These are phyloP conservation scores for Lophiostoma macrostomum DNA, from an alignment of 495 filamentous ascomycete species.

Conservation along the genomic window DNA sequence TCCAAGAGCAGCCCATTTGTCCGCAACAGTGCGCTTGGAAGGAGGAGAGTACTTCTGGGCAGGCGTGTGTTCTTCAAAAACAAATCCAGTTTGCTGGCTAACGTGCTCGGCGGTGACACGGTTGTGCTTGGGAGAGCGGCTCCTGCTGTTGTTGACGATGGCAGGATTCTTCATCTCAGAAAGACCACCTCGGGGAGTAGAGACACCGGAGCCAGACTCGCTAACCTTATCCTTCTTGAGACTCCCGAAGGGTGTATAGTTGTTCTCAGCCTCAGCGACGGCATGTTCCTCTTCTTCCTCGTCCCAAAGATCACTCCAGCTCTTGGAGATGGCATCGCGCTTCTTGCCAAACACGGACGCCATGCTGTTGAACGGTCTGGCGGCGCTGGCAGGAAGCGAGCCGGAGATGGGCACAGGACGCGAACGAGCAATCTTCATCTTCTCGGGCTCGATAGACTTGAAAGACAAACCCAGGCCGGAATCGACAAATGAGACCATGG, in stretches of 20 bases:
- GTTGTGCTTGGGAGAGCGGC: slow-evolving; percentile 26
- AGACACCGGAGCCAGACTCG: slow-evolving; percentile 32
- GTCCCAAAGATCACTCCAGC: slow-evolving; percentile 96
- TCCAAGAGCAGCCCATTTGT: slow-evolving; percentile 86
- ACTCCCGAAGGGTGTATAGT: slow-evolving; percentile 14
- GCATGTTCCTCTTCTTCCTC: slow-evolving; percentile 67
- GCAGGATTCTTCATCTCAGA: slow-evolving; percentile 40
- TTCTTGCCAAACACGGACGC: slow-evolving; percentile 75
- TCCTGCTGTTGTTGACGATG: slow-evolving; percentile 37
- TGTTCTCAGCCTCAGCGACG: slow-evolving; percentile 34
- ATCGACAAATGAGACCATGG: slow-evolving; percentile 73
- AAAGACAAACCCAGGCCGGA: slow-evolving; percentile 69
- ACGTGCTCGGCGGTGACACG: slow-evolving; percentile 40
- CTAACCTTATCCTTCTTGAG: slow-evolving; percentile 35
- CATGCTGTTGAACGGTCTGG: slow-evolving; percentile 60
- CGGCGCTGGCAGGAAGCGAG: slow-evolving; percentile 71
- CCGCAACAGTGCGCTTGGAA: slow-evolving; percentile 55
- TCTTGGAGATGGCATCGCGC: slow-evolving; percentile 78
- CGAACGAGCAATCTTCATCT: slow-evolving; percentile 40
- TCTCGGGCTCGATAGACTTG: slow-evolving; percentile 53
- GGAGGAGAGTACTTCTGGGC: slow-evolving; percentile 52
- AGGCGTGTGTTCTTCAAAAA: slow-evolving; percentile 61
- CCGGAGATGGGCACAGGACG: slow-evolving; percentile 62
- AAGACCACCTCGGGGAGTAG: slow-evolving; percentile 40
- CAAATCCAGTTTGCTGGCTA: slow-evolving; percentile 61